Base-by-base conservation (phyloP, 257 asterid species). In the Solanum dulcamara region DNA sequence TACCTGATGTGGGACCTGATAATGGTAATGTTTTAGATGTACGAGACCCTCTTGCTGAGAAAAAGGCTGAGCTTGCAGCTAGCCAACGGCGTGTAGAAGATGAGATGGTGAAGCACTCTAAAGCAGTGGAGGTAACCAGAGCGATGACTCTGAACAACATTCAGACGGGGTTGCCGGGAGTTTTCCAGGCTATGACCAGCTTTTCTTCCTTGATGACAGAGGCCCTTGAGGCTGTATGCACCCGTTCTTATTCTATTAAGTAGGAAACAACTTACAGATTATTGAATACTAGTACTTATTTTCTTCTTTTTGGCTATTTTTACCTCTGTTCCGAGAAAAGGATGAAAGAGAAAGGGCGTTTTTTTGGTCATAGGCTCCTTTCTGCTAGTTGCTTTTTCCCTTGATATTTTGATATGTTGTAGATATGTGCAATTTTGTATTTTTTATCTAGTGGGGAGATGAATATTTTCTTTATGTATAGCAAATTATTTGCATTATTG, bases 111-210 rank as follows among this genome's bases (percentile, higher is more conserved):
- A 95, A 92, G 84, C 98, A 95, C 86, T 33, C 96, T 0, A 94
- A 85, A 90, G 98, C 99, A 1, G 96, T 93, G 0, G 99, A 97
- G 84, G 98, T 97, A 87, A 97, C 99, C 7, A 85, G 98, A 83
- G 95, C 99, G 17, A 93, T 94, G 96, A 95, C 99, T 4, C 85
- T 94, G 87, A 97, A 95, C 83, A 97, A 97, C 88, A 91, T 97
- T 37, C 99, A 97, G 80, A 97, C 99, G 0, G 99, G 99, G 17
- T 82, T 97, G 90, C 99, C 99, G 0, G 98, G 98, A 32, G 99
- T 97, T 85, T 95, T 97, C 88, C 99, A 95, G 89, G 98, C 99
- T 15, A 92, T 97, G 98, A 92, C 98, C 53, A 95, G 99, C 83
- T 97, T 97, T 83, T 97, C 99, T 15, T 91, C 91, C 15, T 83